Percentiles rank a stretch among this genome's conserved stretches.
Evolutionary conservation across 495 filamentous ascomycete species (phyloP).

Genomic region (Tricharina praecox): DNA sequence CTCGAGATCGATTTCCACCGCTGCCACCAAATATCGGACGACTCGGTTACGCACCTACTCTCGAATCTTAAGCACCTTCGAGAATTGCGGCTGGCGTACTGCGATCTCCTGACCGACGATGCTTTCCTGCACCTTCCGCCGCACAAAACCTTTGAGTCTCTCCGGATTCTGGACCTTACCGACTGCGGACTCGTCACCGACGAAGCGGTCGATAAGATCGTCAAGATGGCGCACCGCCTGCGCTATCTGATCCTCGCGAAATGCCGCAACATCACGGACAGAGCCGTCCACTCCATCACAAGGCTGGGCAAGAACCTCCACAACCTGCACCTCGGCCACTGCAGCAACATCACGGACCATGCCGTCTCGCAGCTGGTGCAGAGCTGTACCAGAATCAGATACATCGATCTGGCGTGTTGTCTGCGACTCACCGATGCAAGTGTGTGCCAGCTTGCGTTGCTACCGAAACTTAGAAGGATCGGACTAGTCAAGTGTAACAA

Average conservation of each 20-base stretch:
- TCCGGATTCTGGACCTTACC: constrained; percentile 88
- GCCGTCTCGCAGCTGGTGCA: constrained; percentile 71
- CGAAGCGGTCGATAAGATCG: constrained; percentile 69
- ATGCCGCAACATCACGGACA: constrained; percentile 80
- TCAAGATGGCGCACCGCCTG: constrained; percentile 68
- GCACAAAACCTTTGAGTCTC: constrained; percentile 54
- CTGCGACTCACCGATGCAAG: constrained; percentile 72
- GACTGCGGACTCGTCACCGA: constrained; percentile 70
- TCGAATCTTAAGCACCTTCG: constrained; percentile 60
- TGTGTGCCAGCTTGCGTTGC: constrained; percentile 62
- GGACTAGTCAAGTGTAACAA: constrained; percentile 82
- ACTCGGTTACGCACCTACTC: constrained; percentile 62
- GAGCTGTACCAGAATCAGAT: constrained; percentile 80
- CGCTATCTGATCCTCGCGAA: constrained; percentile 89
- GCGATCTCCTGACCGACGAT: constrained; percentile 59
- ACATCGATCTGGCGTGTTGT: constrained; percentile 95
- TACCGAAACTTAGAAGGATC: constrained; percentile 87
- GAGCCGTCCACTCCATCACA: constrained; percentile 69
- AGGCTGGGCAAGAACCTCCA: constrained; percentile 88
- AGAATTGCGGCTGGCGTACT: constrained; percentile 74
- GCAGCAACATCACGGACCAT: constrained; percentile 70
- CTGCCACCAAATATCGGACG: constrained; percentile 62
- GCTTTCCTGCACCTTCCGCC: constrained; percentile 63
- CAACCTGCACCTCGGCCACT: constrained; percentile 91
- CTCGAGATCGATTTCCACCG: constrained; percentile 91